Conservation (phyloP, 208 protist genomes). For the Acanthamoeba divionensis region DNA sequence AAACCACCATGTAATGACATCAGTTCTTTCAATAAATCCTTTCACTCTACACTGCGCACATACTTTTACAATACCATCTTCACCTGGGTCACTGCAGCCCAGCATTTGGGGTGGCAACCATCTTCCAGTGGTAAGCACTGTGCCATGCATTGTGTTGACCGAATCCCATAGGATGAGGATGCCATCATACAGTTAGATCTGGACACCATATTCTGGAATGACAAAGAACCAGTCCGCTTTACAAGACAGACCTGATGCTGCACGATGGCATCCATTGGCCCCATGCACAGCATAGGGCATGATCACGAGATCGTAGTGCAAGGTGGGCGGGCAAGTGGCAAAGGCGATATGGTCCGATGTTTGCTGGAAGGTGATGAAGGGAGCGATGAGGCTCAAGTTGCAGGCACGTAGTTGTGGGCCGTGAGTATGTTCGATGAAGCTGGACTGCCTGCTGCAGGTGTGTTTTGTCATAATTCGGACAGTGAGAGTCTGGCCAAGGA, state of each 20-base stretch:
- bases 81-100: too few species aligned
- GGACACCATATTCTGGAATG: background rate
- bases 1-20: too few species aligned
- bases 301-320: background rate
- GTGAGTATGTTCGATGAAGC: background rate
- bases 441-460: background rate
- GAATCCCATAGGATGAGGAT: background rate
- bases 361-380: background rate
- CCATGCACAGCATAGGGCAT: background rate
- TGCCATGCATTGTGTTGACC: background rate
- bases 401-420: background rate
- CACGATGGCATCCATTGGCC: background rate
- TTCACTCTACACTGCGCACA: too few species aligned
- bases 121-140: background rate
- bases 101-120: too few species aligned
- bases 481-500: background rate
- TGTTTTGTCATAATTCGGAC: background rate
- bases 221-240: background rate
- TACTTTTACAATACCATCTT: too few species aligned
- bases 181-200: background rate
- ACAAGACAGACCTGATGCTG: background rate
- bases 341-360: background rate
- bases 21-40: too few species aligned
- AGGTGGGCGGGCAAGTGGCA: background rate
- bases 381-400: background rate